Evolutionary conservation across 768 basidiomycete species (phyloP), one percentile per base, ranked within the genome.

Genomic region (Pleurotus cornucopiae): DNA sequence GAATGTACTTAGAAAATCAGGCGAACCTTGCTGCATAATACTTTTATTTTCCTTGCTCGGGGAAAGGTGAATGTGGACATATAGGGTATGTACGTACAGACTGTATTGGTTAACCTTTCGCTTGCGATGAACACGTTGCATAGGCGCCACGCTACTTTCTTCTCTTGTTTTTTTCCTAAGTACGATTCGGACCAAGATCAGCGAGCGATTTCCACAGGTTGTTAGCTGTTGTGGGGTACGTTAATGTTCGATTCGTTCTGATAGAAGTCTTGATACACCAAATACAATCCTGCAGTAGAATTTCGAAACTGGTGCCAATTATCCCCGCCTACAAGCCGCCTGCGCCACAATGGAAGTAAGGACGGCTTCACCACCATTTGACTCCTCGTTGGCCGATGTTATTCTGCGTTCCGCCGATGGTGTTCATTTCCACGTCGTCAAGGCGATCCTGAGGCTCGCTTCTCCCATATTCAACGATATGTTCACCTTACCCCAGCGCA

Each of bases 381-480:
- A 84, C 41, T 23, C 25, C 40, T 44, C 54, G 58, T 66, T 76
- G 57, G 63, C 70, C 25, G 82, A 85, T 59, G 68, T 85, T 52
- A 75, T 83, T 54, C 67, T 86, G 38, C 76, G 79, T 49, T 78
- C 82, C 6, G 79, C 77, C 49, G 84, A 85, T 61, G 61, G 67
- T 14, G 67, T 72, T 48, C 71, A 75, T 66, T 84, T 84, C 66
- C 74, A 73, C 57, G 76, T 80, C 56, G 79, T 80, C 73, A 81
- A 80, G 59, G 60, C 76, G 40, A 69, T 86, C 51, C 71, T 86
- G 7, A 73, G 80, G 11, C 63, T 82, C 12, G 77, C 82, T 0
- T 86, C 86, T 9, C 72, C 79, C 4, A 77, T 86, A 64, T 86
- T 86, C 59, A 70, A 71, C 46, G 72, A 74, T 58, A 80, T 83